Evolutionary conservation across 805 yeast species (phyloP), one percentile per base, ranked within the genome.

Genomic region (Scheffersomyces ergatensis): DNA sequence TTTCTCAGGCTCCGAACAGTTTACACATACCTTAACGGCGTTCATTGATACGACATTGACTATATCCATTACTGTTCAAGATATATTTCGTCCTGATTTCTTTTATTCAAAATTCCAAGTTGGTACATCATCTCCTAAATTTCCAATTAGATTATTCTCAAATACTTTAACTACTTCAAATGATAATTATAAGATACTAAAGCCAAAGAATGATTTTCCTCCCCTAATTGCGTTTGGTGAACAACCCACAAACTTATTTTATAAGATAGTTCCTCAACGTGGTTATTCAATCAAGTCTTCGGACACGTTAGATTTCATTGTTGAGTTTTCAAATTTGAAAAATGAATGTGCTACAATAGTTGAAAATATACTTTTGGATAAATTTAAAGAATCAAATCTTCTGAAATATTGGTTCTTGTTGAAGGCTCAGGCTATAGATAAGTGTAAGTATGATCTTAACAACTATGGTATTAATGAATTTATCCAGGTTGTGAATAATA

Each of bases 51-150:
- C 81, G 5, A 60, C 77, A 1, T 64, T 87, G 29, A 69, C 77
- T 4, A 63, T 86, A 6, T 82, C 89, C 0, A 93, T 86, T 1
- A 80, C 88, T 2, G 95, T 86, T 2, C 92, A 85, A 51, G 96
- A 88, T 56, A 79, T 82, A 9, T 86, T 85, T 65, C 77, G 79
- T 47, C 58, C 75, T 2, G 57, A 74, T 14, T 62, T 69, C 21
- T 62, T 87, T 1, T 82, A 77, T 47, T 80, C 89, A 4, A 83
- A 81, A 49, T 88, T 85, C 54, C 77, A 83, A 12, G 71, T 87
- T 34, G 83, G 87, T 15, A 73, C 89, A 4, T 67, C 83, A 0
- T 70, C 72, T 19, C 40, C 67, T 0, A 60, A 62, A 7, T 51
- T 58, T 4, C 95, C 93, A 0, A 67, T 83, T 2, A 62, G 85